Conservation (phyloP, 2,329 filamentous ascomycete genomes). For the Magnaporthiopsis incrustans region DNA sequence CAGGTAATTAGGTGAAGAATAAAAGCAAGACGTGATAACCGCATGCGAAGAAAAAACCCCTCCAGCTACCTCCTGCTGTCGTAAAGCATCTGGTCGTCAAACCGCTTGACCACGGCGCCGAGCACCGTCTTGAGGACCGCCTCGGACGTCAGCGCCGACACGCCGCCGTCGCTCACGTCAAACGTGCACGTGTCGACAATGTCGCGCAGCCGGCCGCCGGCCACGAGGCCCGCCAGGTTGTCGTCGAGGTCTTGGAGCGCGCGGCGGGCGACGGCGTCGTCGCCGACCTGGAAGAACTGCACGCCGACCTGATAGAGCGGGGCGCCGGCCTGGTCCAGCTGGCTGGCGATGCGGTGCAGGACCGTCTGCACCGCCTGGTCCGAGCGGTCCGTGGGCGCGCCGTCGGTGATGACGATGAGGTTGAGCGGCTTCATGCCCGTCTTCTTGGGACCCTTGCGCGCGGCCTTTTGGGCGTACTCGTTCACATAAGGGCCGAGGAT, state of each 20-base stretch:
- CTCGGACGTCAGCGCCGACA: slow-evolving; percentile 50
- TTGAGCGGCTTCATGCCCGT: slow-evolving; percentile 67
- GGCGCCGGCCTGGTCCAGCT: slow-evolving; percentile 62
- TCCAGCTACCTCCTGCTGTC: background rate
- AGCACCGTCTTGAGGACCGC: slow-evolving; percentile 76
- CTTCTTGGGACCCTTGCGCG: slow-evolving; percentile 24
- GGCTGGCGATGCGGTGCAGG: slow-evolving; percentile 59
- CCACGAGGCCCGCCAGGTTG: slow-evolving; percentile 44
- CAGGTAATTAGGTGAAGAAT: no score
- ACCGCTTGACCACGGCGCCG: slow-evolving; percentile 61
- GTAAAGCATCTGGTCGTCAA: slow-evolving; percentile 34
- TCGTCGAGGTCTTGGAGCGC: slow-evolving; percentile 72
- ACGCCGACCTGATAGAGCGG: slow-evolving; percentile 79
- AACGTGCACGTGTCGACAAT: slow-evolving; percentile 90
- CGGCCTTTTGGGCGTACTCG: slow-evolving; percentile 31
- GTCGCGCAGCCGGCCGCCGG: slow-evolving; percentile 58
- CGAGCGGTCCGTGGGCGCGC: slow-evolving; percentile 70
- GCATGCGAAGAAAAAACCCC: background rate
- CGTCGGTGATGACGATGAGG: slow-evolving; percentile 90
- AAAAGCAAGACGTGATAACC: background rate
- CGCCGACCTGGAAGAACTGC: slow-evolving; percentile 93
- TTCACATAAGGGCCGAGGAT: slow-evolving; percentile 69
- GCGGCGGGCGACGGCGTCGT: slow-evolving; percentile 54
- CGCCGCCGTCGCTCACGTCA: slow-evolving; percentile 38
- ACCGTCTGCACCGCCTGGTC: slow-evolving; percentile 56